Evolutionary conservation across 441 rosid genomes (phyloP).

Genomic region (Cnidoscolus chayamansa): DNA sequence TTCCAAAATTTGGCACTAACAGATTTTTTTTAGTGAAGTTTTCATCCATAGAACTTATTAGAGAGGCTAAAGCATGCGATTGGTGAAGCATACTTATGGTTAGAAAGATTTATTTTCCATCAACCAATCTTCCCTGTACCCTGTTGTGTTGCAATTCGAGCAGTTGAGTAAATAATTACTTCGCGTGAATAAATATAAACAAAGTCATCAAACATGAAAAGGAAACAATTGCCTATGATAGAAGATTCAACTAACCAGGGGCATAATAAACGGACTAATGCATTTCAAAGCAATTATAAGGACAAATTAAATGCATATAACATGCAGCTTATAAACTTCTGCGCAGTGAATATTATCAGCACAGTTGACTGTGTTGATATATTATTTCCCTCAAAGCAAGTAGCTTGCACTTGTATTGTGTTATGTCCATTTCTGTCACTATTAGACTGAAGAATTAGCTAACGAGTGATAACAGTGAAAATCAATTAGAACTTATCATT

Average conservation of each 20-base stretch:
- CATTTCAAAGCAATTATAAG: too few species aligned
- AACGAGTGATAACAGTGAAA: too few species aligned
- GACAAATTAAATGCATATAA: too few species aligned
- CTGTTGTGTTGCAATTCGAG: constrained; percentile 83
- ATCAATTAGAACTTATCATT: too few species aligned
- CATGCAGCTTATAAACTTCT: too few species aligned
- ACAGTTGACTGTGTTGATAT: too few species aligned
- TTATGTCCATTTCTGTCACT: too few species aligned
- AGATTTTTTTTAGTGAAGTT: too few species aligned
- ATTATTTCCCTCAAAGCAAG: too few species aligned
- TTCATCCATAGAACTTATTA: not conserved
- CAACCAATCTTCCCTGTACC: constrained; percentile 88
- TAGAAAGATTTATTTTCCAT: constrained; percentile 81
- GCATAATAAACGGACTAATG: not conserved
- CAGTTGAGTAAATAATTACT: constrained; percentile 85
- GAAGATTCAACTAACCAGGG: not conserved
- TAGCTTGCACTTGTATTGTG: too few species aligned
- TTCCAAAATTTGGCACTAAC: not conserved
- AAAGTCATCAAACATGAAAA: not conserved
- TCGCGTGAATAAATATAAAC: constrained; percentile 25
- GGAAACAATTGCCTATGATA: not conserved
- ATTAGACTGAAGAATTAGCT: too few species aligned
- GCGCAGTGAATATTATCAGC: too few species aligned
- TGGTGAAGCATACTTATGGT: constrained; percentile 53
- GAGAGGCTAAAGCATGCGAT: not conserved